Evolutionary conservation across 2,329 filamentous ascomycete genomes (phyloP).

Genomic region (Penicillium olsonii): DNA sequence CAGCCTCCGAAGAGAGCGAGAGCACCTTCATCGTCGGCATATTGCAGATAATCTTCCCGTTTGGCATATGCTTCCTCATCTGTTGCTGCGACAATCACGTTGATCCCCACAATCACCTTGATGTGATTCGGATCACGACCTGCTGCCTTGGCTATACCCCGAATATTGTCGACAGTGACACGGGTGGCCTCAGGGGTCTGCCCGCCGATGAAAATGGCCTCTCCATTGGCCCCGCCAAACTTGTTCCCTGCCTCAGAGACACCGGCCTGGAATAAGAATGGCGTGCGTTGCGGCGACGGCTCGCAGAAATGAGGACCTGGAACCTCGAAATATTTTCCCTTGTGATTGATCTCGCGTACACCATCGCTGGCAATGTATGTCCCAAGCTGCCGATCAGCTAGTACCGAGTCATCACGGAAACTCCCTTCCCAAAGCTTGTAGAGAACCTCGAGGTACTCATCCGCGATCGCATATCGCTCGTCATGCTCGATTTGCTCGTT

Average conservation of each 20-base stretch:
- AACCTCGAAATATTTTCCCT: conserved; percentile 29
- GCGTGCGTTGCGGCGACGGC: conserved; percentile 45
- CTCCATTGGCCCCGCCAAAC: conserved; percentile 43
- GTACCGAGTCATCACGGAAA: conserved; percentile 45
- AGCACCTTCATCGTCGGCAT: conserved; percentile 43
- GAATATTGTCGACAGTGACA: conserved; percentile 40
- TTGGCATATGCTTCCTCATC: conserved; percentile 44
- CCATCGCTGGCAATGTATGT: conserved; percentile 11
- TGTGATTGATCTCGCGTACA: conserved; percentile 33
- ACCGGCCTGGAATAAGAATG: conserved; percentile 48
- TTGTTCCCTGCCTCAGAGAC: conserved; percentile 42
- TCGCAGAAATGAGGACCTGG: conserved; percentile 41
- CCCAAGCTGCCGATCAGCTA: conserved; percentile 7
- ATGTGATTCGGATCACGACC: conserved; percentile 34
- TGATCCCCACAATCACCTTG: conserved; percentile 34
- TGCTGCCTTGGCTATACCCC: conserved; percentile 32
- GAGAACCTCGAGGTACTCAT: conserved; percentile 46
- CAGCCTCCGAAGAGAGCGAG: conserved; percentile 46
- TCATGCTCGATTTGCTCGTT: conserved; percentile 46
- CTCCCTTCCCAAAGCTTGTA: conserved; percentile 54
- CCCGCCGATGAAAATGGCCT: conserved; percentile 47
- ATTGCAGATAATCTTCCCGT: conserved; percentile 40
- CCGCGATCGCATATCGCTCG: conserved; percentile 46
- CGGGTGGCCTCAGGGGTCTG: conserved; percentile 38
- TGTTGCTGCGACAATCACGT: conserved; percentile 43